phyloP scores from a whole-genome alignment of 805 yeast species.

The Barnettozyma botsteinii region DNA sequence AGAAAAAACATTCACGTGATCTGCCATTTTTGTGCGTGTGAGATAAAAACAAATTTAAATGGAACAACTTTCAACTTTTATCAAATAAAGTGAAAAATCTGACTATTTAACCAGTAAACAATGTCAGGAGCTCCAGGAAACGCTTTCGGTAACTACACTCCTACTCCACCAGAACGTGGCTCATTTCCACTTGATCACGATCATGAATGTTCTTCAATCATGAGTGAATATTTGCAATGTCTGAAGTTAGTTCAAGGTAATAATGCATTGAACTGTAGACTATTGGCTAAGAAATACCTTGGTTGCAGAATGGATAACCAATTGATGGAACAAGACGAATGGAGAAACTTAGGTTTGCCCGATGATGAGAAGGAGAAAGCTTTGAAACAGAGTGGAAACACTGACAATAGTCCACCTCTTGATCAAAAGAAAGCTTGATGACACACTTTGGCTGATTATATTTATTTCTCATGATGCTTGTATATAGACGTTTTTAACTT shows the following conservation, averaged over 20 bases:
- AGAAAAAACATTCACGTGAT: too few species aligned
- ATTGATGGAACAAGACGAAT: conserved; percentile 53
- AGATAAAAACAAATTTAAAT: too few species aligned
- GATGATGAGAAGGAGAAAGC: conserved; percentile 33
- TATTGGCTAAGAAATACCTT: conserved; percentile 74
- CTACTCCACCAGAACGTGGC: conserved; percentile 95
- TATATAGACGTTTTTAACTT: too few species aligned
- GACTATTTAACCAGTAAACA: too few species aligned
- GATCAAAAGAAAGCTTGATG: too few species aligned
- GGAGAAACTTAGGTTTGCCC: conserved; percentile 60
- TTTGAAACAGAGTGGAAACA: not conserved
- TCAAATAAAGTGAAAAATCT: not conserved
- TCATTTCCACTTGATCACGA: conserved; percentile 93
- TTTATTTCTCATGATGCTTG: too few species aligned
- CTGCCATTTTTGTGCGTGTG: too few species aligned
- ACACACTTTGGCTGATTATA: too few species aligned
- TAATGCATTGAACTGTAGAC: conserved; percentile 87
- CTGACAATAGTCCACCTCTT: too few species aligned
- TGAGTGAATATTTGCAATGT: conserved; percentile 74
- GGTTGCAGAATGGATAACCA: conserved; percentile 85
- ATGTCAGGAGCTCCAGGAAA: conserved; percentile 31
- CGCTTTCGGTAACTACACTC: conserved; percentile 47
- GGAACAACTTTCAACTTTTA: not conserved
- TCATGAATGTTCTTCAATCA: conserved; percentile 70
- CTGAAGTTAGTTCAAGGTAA: conserved; percentile 70